phyloP scores from a whole-genome alignment of 2,329 filamentous ascomycete species.

The Cladobotryum mycophilum region DNA sequence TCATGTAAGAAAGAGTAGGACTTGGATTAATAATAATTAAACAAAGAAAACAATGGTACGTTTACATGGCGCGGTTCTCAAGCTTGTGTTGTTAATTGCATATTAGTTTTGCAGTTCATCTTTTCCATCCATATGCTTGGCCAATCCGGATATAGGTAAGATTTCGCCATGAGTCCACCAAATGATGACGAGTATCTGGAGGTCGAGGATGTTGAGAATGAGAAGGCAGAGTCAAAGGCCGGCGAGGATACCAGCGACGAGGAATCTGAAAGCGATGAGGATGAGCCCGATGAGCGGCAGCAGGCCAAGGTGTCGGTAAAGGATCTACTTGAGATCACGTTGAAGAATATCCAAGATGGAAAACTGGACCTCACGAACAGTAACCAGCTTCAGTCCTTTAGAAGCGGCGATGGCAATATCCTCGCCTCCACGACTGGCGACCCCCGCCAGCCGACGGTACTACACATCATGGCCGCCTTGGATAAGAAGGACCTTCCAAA shows the following conservation, averaged over 20 bases:
- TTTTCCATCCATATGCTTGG: too few relatives aligned
- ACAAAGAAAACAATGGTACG: too few relatives aligned
- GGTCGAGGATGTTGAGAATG: conserved; percentile 8
- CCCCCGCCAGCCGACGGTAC: conserved; percentile 11
- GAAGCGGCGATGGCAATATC: conserved; percentile 4
- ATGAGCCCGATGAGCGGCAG: neutral
- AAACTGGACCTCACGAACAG: conserved; percentile 6
- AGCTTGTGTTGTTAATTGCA: too few relatives aligned
- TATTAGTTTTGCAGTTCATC: too few relatives aligned
- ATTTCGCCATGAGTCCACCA: conserved; percentile 4
- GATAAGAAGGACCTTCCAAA: conserved; percentile 14
- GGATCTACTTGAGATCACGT: conserved; percentile 6
- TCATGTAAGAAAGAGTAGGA: too few relatives aligned
- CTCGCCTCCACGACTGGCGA: conserved; percentile 13
- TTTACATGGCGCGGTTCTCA: too few relatives aligned
- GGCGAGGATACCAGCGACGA: conserved; percentile 14
- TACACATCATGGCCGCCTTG: conserved; percentile 15
- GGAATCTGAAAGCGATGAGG: conserved; percentile 16
- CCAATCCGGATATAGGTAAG: neutral
- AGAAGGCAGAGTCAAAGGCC: conserved; percentile 10
- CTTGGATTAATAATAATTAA: too few relatives aligned
- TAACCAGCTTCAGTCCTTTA: conserved; percentile 9
- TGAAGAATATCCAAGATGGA: conserved; percentile 9
- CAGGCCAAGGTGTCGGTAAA: conserved; percentile 9
- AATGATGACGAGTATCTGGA: conserved; percentile 7